phyloP scores from a whole-genome alignment of 345 rosid species.

The Turritis glabra region DNA sequence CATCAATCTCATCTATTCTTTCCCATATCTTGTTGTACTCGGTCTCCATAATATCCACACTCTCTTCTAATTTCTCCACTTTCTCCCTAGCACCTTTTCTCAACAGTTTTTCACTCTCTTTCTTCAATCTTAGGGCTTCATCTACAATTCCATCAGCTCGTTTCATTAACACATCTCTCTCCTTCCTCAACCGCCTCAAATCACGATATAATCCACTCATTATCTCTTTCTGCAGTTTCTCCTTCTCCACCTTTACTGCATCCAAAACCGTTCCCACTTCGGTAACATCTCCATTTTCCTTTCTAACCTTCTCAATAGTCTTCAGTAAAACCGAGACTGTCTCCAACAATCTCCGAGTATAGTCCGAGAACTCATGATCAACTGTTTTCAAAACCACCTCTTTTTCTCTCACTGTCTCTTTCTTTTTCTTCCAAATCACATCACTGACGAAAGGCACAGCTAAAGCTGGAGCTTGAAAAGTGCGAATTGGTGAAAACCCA shows the following conservation, averaged over 20 bases:
- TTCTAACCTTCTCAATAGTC: constrained; percentile 58
- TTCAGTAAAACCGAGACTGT: constrained; percentile 58
- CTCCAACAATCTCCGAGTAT: constrained; percentile 61
- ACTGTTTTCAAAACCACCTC: constrained; percentile 41
- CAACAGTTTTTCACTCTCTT: constrained; percentile 42
- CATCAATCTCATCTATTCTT: constrained; percentile 65
- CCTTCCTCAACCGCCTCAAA: constrained; percentile 47
- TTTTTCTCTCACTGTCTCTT: constrained; percentile 39
- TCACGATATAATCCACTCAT: constrained; percentile 58
- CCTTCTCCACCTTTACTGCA: constrained; percentile 59
- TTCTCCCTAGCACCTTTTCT: constrained; percentile 34
- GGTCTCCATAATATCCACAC: constrained; percentile 50
- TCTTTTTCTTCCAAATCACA: constrained; percentile 41
- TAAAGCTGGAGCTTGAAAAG: constrained; percentile 53
- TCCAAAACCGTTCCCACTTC: constrained; percentile 49
- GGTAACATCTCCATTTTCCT: constrained; percentile 48
- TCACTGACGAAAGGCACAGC: constrained; percentile 50
- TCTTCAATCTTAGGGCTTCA: constrained; percentile 44
- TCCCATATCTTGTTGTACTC: constrained; percentile 70
- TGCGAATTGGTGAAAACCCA: constrained; percentile 55
- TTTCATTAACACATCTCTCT: constrained; percentile 52
- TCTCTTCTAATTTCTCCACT: constrained; percentile 49
- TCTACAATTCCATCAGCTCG: constrained; percentile 56
- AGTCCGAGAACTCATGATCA: constrained; percentile 56
- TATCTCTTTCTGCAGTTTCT: constrained; percentile 62